Conservation (phyloP, 2,329 filamentous ascomycete species). For the Curvularia sp. region DNA sequence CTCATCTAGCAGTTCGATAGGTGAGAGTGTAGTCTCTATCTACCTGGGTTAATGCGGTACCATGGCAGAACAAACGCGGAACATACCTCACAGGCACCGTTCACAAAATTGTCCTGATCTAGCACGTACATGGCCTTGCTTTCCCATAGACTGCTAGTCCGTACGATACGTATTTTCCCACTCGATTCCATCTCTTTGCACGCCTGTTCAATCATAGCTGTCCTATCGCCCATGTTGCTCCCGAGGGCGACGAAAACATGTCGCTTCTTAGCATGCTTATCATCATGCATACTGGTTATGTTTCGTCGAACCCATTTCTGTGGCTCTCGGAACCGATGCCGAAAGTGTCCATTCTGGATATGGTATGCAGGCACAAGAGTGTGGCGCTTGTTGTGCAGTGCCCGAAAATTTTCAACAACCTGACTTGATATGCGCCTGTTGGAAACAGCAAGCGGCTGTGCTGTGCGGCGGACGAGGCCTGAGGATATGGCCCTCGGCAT, state of each 20-base stretch:
- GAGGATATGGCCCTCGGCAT: not conserved
- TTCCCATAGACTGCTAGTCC: slow-evolving; percentile 91
- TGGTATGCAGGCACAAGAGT: not conserved
- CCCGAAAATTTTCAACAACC: slow-evolving; percentile 5
- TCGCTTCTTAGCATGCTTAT: not conserved
- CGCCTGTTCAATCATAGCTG: slow-evolving; percentile 84
- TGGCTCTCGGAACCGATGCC: not conserved
- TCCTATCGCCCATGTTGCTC: slow-evolving; percentile 88
- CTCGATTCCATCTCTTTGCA: slow-evolving; percentile 75
- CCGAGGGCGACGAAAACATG: slow-evolving; percentile 85
- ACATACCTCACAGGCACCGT: slow-evolving; percentile 88
- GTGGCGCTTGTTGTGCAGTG: not conserved
- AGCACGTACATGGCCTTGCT: slow-evolving; percentile 96
- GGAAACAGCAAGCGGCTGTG: not conserved
- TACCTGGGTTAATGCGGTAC: slow-evolving; percentile 49
- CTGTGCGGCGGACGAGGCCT: not conserved
- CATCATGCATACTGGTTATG: not conserved
- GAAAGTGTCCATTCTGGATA: not conserved
- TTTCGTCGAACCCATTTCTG: not conserved
- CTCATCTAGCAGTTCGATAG: slow-evolving; percentile 76
- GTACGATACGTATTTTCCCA: slow-evolving; percentile 73
- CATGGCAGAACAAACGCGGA: not conserved
- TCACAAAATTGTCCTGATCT: slow-evolving; percentile 87
- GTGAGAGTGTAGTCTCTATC: slow-evolving; percentile 81
- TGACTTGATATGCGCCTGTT: not conserved